These are phyloP conservation scores for Hevea brasiliensis DNA, from an alignment of 345 rosid genomes.

Conservation along the genomic window DNA sequence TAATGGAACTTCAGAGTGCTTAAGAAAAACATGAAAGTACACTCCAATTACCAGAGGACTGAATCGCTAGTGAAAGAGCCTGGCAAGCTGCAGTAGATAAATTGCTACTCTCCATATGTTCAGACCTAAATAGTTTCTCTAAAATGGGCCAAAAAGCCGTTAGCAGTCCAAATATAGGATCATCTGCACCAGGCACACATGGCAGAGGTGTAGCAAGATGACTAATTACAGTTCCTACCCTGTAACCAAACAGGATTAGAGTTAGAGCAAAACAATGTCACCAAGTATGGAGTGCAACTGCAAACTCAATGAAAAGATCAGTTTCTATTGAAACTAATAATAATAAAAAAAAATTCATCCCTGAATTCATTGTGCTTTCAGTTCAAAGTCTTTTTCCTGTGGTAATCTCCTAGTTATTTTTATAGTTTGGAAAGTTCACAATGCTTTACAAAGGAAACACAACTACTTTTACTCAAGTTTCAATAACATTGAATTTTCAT, in stretches of 20 bases:
- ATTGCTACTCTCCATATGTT: constrained; percentile 79
- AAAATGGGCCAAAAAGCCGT: constrained; percentile 86
- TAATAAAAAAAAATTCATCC: background rate
- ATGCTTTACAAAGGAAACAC: background rate
- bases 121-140: constrained; percentile 79
- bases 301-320: background rate
- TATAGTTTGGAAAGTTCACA: background rate
- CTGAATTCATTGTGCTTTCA: background rate
- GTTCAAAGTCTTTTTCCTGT: background rate
- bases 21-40: constrained; percentile 10
- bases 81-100: constrained; percentile 85
- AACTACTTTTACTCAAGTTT: background rate
- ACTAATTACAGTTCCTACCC: constrained; percentile 86
- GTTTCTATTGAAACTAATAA: background rate
- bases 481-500: background rate
- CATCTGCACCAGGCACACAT: constrained; percentile 51
- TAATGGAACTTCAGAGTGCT: constrained; percentile 5
- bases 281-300: background rate
- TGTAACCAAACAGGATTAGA: constrained; percentile 26
- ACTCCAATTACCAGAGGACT: constrained; percentile 66
- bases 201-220: constrained; percentile 58
- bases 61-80: constrained; percentile 87
- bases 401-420: background rate
- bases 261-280: background rate
- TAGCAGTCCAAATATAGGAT: constrained; percentile 62